Evolutionary conservation across 2,329 filamentous ascomycete genomes (phyloP).

Genomic region (Microdochium bolleyi): DNA sequence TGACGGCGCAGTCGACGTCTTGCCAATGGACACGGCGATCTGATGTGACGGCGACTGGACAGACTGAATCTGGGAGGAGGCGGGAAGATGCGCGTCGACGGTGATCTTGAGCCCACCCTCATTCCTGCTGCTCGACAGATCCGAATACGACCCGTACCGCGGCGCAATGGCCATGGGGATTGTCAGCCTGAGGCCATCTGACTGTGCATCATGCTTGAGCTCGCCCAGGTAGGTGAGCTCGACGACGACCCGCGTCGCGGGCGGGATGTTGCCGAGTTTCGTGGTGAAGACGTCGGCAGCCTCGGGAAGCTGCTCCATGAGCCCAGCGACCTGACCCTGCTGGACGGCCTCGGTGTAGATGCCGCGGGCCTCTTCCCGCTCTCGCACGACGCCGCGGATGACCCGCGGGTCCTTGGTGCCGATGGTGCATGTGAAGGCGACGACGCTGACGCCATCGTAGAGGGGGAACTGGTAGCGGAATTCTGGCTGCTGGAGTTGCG

Average conservation of each 20-base stretch:
- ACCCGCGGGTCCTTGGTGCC: conserved; percentile 35
- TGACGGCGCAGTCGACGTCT: conserved; percentile 34
- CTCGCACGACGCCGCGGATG: conserved; percentile 59
- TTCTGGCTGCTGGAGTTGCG: conserved; percentile 35
- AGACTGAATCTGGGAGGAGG: conserved; percentile 47
- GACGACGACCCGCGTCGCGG: conserved; percentile 46
- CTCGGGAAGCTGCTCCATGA: conserved; percentile 54
- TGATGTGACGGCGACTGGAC: conserved; percentile 62
- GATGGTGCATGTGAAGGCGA: conserved; percentile 58
- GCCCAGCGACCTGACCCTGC: conserved; percentile 52
- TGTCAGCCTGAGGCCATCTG: conserved; percentile 60
- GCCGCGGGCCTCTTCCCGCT: conserved; percentile 51
- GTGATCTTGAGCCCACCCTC: conserved; percentile 41
- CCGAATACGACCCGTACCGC: conserved; percentile 48
- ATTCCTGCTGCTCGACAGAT: not conserved
- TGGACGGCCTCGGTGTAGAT: conserved; percentile 52
- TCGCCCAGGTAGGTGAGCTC: conserved; percentile 62
- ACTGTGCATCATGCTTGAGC: conserved; percentile 62
- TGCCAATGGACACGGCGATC: conserved; percentile 57
- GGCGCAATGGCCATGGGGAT: conserved; percentile 61
- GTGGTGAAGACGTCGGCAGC: conserved; percentile 62
- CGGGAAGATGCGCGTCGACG: conserved; percentile 51
- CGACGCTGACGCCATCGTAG: conserved; percentile 64
- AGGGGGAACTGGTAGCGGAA: conserved; percentile 63
- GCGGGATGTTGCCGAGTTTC: conserved; percentile 59